phyloP scores from a whole-genome alignment of 805 yeast species.

The Kuraishia ogatae region DNA sequence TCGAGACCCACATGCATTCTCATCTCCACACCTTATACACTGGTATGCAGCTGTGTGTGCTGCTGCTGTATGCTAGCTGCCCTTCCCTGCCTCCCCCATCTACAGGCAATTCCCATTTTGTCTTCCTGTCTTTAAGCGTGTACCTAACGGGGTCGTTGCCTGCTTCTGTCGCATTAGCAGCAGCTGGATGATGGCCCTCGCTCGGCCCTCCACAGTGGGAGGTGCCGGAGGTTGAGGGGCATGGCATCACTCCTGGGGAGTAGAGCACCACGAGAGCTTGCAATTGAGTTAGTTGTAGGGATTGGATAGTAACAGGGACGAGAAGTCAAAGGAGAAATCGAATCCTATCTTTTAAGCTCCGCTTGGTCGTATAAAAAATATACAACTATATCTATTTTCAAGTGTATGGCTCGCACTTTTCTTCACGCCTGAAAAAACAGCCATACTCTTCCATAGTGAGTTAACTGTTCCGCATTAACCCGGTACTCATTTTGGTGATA shows the following conservation, averaged over 20 bases:
- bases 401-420: not conserved
- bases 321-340: not conserved
- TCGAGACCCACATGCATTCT: too few species aligned
- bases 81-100: too few species aligned
- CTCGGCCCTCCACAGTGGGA: not conserved
- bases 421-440: not conserved
- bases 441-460: not conserved
- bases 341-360: too few species aligned
- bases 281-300: not conserved
- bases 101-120: too few species aligned
- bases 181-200: not conserved
- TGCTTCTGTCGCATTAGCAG: not conserved
- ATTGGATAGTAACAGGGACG: not conserved
- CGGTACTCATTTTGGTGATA: not conserved
- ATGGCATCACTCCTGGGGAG: not conserved
- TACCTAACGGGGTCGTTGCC: not conserved
- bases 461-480: not conserved
- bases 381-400: not conserved
- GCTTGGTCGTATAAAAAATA: too few species aligned
- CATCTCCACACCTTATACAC: too few species aligned
- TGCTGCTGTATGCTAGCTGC: too few species aligned
- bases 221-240: not conserved
- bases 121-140: too few species aligned
- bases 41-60: too few species aligned
- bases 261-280: not conserved